These are phyloP conservation scores for Patellifolia procumbens DNA, from an alignment of 179 eudicot genomes.

Conservation along the genomic window DNA sequence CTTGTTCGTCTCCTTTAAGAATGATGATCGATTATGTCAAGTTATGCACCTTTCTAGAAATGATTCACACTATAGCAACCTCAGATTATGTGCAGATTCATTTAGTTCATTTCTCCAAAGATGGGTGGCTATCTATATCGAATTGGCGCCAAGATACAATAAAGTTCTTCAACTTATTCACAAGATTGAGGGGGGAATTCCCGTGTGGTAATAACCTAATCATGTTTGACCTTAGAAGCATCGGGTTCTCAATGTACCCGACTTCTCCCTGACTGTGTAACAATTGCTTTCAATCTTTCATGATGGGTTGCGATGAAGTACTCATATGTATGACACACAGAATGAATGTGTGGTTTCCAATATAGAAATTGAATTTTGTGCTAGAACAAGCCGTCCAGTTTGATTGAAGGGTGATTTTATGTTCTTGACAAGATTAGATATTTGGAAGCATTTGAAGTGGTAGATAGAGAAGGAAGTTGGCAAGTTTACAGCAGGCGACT, in stretches of 20 bases:
- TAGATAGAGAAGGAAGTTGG: conserved; percentile 13
- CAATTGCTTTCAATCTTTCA: background rate
- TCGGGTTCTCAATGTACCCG: conserved; percentile 20
- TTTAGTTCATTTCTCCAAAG: conserved; percentile 2
- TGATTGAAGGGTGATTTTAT: conserved; percentile 3
- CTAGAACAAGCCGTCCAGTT: background rate
- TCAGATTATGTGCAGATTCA: background rate
- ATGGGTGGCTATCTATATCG: conserved; percentile 10
- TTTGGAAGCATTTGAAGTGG: background rate
- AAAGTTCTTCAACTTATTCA: background rate
- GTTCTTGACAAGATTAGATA: background rate
- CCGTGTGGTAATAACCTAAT: no score
- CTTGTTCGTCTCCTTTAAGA: background rate
- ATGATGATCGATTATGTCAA: background rate
- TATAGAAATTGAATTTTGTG: background rate
- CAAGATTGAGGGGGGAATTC: background rate
- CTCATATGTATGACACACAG: background rate
- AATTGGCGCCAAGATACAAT: background rate
- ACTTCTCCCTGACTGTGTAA: conserved; percentile 20
- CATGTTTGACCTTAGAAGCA: background rate
- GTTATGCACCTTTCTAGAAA: conserved; percentile 1
- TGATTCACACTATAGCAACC: background rate
- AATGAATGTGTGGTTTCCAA: background rate
- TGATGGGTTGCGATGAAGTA: rapidly evolving
- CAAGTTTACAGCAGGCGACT: background rate